Conservation (phyloP, 2,329 filamentous ascomycete genomes). For the Pseudopithomyces chartarum region DNA sequence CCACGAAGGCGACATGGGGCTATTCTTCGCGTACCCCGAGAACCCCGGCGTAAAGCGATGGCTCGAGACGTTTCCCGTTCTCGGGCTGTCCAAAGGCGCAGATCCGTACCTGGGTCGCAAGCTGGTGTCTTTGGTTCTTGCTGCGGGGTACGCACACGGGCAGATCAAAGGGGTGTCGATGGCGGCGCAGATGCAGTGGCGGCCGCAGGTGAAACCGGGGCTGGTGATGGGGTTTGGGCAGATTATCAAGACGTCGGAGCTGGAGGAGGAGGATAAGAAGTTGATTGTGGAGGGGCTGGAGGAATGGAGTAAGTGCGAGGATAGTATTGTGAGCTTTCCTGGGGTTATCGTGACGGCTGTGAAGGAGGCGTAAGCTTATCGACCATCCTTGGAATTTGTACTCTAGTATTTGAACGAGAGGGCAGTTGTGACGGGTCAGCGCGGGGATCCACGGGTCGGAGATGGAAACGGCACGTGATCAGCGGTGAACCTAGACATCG, state of each 20-base stretch:
- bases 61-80: neutral
- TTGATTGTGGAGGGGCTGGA: neutral
- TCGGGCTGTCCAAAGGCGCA: neutral
- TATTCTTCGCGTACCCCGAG: slow-evolving; percentile 1
- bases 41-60: slow-evolving; percentile 1
- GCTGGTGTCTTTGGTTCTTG: neutral
- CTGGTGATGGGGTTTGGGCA: neutral
- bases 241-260: neutral
- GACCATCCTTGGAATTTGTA: no score
- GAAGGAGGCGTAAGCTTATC: neutral
- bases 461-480: no score
- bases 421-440: no score
- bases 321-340: neutral
- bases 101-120: slow-evolving; percentile 4
- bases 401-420: no score
- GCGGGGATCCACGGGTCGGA: no score
- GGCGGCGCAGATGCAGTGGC: slow-evolving; percentile 1
- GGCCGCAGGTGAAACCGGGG: neutral
- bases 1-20: neutral
- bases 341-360: neutral
- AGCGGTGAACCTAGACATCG: no score
- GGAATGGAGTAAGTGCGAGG: neutral
- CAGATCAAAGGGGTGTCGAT: slow-evolving; percentile 1
- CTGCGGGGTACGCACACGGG: neutral
- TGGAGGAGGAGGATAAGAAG: neutral